Percentiles rank a stretch among this genome's conserved stretches.
phyloP scores from a whole-genome alignment of 257 asterid genomes.

The Mitragyna speciosa region DNA sequence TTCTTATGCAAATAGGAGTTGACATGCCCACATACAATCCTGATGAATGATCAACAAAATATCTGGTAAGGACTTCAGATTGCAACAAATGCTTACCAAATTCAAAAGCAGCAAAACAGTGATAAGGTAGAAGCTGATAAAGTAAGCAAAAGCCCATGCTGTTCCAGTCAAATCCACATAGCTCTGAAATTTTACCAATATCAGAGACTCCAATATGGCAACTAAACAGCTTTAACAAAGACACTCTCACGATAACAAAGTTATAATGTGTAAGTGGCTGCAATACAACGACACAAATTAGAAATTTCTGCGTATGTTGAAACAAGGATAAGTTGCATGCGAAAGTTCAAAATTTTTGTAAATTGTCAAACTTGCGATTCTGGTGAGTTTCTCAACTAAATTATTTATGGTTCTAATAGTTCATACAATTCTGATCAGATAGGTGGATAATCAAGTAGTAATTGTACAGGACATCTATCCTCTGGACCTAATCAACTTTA shows the following conservation, averaged over 20 bases:
- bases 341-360: neutral
- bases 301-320: neutral
- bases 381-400: neutral
- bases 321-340: neutral
- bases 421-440: neutral
- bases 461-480: neutral
- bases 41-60: neutral
- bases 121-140: slow-evolving; percentile 93
- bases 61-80: neutral
- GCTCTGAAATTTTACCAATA: slow-evolving; percentile 62
- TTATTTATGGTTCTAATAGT: neutral
- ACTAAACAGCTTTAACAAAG: neutral
- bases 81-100: slow-evolving; percentile 55
- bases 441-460: neutral
- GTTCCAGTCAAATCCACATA: slow-evolving; percentile 83
- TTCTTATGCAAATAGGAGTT: neutral
- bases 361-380: neutral
- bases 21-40: neutral
- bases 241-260: neutral
- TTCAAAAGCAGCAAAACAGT: slow-evolving; percentile 79
- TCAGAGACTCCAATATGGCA: slow-evolving; percentile 18
- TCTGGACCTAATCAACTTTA: neutral
- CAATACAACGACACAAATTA: neutral
- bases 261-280: neutral
- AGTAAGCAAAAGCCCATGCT: slow-evolving; percentile 71